These are phyloP conservation scores for Tolypocladium tropicale DNA, from an alignment of 2,329 filamentous ascomycete genomes.

Conservation along the genomic window DNA sequence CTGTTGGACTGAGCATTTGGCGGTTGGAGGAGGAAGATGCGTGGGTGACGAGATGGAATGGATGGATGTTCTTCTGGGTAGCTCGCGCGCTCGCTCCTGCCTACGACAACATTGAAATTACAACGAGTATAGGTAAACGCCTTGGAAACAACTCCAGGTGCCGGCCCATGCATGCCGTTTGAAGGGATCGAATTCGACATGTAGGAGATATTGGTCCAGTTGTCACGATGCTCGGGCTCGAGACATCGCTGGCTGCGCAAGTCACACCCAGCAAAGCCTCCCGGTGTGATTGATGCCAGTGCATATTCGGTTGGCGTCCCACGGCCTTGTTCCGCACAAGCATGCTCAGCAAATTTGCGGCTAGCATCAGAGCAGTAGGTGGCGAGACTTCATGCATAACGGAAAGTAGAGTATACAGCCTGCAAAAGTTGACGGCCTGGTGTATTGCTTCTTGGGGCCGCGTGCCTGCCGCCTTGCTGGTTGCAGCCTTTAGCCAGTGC, in stretches of 20 bases:
- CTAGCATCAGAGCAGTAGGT: background rate
- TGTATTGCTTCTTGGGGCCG: background rate
- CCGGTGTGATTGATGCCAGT: no score
- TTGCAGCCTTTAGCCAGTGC: background rate
- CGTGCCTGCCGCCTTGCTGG: background rate
- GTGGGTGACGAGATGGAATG: background rate
- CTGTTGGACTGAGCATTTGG: no score
- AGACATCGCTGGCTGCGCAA: background rate
- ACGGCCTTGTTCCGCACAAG: background rate
- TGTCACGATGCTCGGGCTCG: background rate
- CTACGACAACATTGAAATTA: background rate
- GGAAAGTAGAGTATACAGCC: no score
- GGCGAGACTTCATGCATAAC: background rate
- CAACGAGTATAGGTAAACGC: background rate
- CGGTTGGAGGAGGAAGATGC: background rate
- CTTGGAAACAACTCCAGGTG: background rate
- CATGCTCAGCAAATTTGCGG: background rate
- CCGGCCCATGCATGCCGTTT: background rate
- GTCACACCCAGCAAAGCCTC: background rate
- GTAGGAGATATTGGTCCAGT: background rate
- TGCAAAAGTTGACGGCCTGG: background rate
- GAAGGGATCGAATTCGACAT: background rate
- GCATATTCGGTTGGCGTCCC: background rate
- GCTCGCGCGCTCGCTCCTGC: background rate
- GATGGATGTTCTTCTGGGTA: background rate